These are phyloP conservation scores for Malassezia sympodialis DNA, from an alignment of 1,284 basidiomycete genomes.

Conservation along the genomic window DNA sequence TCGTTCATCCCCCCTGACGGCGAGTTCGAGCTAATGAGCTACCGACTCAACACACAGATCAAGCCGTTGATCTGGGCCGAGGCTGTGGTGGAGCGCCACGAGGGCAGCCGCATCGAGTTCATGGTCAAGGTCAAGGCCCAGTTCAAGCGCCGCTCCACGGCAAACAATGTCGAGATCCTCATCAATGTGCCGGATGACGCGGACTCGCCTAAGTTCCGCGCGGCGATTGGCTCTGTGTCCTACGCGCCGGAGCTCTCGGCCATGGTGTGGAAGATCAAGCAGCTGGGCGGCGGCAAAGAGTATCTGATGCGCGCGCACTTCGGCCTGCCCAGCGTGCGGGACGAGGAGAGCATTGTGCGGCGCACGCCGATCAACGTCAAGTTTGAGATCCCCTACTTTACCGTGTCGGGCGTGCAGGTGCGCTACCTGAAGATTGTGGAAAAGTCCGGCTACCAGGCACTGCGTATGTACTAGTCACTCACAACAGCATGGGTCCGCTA, in stretches of 20 bases:
- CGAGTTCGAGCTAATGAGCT: slow-evolving; percentile 97
- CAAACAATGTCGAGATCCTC: slow-evolving; percentile 97
- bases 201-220: slow-evolving; percentile 87
- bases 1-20: slow-evolving; percentile 98
- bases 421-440: slow-evolving; percentile 95
- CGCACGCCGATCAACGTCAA: slow-evolving; percentile 89
- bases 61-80: slow-evolving; percentile 98
- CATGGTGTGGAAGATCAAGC: slow-evolving; percentile 49
- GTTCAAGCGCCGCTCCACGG: slow-evolving; percentile 89
- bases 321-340: slow-evolving; percentile 46
- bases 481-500: slow-evolving; percentile 53
- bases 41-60: slow-evolving; percentile 86
- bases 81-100: slow-evolving; percentile 87
- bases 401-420: slow-evolving; percentile 84
- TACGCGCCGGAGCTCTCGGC: slow-evolving; percentile 47
- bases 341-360: slow-evolving; percentile 66
- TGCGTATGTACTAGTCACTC: slow-evolving; percentile 52
- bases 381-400: slow-evolving; percentile 97
- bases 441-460: slow-evolving; percentile 79
- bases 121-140: slow-evolving; percentile 97
- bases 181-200: slow-evolving; percentile 97
- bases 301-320: slow-evolving; percentile 48
- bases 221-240: slow-evolving; percentile 39
- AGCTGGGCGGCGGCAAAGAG: slow-evolving; percentile 45
- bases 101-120: slow-evolving; percentile 86